phyloP scores from a whole-genome alignment of 2,329 filamentous ascomycete species.

The Penicillium sp. region DNA sequence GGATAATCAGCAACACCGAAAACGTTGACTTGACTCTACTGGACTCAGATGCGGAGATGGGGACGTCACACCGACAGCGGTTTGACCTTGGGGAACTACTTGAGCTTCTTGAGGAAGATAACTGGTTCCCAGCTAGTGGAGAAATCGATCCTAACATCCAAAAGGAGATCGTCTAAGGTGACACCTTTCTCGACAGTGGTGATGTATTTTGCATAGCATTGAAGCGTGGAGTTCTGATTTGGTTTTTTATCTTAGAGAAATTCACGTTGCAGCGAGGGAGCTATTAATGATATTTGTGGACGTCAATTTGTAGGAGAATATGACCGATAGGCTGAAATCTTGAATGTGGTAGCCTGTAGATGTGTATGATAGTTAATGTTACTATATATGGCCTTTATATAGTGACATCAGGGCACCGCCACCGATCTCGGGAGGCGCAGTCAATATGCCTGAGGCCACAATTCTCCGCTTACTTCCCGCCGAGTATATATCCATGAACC shows the following conservation, averaged over 20 bases:
- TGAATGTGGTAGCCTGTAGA: neutral
- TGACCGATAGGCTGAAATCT: neutral
- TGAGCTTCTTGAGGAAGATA: constrained; percentile 35
- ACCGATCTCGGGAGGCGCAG: constrained; percentile 16
- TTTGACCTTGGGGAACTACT: constrained; percentile 10
- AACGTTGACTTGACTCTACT: constrained; percentile 7
- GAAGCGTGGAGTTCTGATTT: neutral
- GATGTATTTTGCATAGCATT: constrained; percentile 1
- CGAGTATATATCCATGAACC: neutral
- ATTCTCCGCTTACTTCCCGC: constrained; percentile 4
- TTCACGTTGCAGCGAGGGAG: neutral
- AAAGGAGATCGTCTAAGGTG: constrained; percentile 13
- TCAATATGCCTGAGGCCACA: constrained; percentile 8
- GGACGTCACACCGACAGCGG: neutral
- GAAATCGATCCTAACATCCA: constrained; percentile 34
- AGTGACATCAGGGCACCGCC: constrained; percentile 21
- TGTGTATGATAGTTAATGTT: neutral
- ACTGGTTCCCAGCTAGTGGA: constrained; percentile 41
- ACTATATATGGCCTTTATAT: neutral
- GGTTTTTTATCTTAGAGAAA: neutral
- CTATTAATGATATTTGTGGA: neutral
- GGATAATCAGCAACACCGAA: constrained; percentile 6
- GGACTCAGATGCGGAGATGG: neutral
- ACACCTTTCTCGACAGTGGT: neutral
- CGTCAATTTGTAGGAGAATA: neutral